Evolutionary conservation across 805 yeast genomes (phyloP).

Genomic region (Cyberlindnera mrakii): DNA sequence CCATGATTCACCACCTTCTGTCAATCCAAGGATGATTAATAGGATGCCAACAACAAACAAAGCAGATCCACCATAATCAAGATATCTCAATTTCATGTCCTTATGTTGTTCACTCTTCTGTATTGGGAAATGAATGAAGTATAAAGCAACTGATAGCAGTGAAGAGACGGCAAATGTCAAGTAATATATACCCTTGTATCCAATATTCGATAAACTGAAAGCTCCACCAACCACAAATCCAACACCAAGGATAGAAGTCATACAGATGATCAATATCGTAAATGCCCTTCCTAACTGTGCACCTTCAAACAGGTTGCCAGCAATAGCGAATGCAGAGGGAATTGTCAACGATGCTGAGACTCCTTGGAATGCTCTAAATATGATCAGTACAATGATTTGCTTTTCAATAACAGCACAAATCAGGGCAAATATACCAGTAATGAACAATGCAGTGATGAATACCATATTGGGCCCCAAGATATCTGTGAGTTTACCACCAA

Average conservation of each 20-base stretch:
- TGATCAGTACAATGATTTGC: conserved; percentile 30
- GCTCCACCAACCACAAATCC: conserved; percentile 42
- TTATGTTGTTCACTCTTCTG: conserved; percentile 21
- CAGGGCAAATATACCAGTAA: conserved; percentile 24
- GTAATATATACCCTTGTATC: conserved; percentile 35
- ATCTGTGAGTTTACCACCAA: conserved; percentile 38
- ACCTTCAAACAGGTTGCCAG: conserved; percentile 26
- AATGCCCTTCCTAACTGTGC: conserved; percentile 24
- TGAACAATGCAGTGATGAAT: conserved; percentile 22
- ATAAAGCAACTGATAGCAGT: conserved; percentile 17
- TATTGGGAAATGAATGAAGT: conserved; percentile 27
- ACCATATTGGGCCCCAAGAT: conserved; percentile 33
- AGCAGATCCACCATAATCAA: conserved; percentile 32
- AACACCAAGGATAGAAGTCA: conserved; percentile 29
- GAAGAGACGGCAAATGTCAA: conserved; percentile 30
- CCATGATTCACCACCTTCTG: conserved; percentile 42
- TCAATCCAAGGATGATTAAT: conserved; percentile 36
- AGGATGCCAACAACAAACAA: conserved; percentile 30
- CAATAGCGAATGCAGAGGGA: conserved; percentile 32
- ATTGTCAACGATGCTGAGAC: conserved; percentile 35
- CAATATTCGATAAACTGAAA: conserved; percentile 30
- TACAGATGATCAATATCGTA: conserved; percentile 21
- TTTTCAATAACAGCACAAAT: conserved; percentile 31
- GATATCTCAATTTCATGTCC: conserved; percentile 18
- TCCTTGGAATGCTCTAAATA: conserved; percentile 41